These are phyloP conservation scores for Pythium aphanidermatum DNA, from an alignment of 352 stramenopile species.

Conservation along the genomic window DNA sequence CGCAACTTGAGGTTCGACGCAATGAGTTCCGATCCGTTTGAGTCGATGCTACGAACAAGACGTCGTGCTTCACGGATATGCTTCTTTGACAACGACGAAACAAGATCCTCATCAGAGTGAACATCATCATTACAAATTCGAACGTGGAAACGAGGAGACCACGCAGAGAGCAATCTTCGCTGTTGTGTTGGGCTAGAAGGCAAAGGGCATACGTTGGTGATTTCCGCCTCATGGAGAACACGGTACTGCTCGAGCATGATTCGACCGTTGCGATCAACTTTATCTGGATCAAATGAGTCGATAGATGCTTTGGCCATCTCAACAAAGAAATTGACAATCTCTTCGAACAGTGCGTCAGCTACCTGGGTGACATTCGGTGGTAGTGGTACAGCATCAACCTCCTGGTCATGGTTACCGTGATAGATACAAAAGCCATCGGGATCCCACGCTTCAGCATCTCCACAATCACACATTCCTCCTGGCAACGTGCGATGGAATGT, in stretches of 20 bases:
- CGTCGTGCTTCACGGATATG: constrained; percentile 47
- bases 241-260: constrained; percentile 30
- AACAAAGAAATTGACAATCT: constrained; percentile 62
- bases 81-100: constrained; percentile 85
- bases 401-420: constrained; percentile 61
- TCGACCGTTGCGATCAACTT: constrained; percentile 40
- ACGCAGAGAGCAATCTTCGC: constrained; percentile 9
- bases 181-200: constrained; percentile 15
- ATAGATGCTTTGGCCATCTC: constrained; percentile 73
- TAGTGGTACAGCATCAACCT: constrained; percentile 17
- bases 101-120: constrained; percentile 97
- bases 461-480: constrained; percentile 96
- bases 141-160: constrained; percentile 78
- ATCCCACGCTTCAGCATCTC: constrained; percentile 96
- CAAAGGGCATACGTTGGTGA: constrained; percentile 4
- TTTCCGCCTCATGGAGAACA: constrained; percentile 18
- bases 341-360: constrained; percentile 58
- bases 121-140: constrained; percentile 98
- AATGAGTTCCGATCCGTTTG: constrained; percentile 67
- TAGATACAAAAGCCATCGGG: constrained; percentile 90
- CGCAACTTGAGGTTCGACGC: constrained; percentile 40
- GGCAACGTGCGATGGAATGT: constrained; percentile 78
- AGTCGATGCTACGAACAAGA: constrained; percentile 69
- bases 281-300: constrained; percentile 58
- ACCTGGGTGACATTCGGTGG: constrained; percentile 40